phyloP scores from a whole-genome alignment of 177 flowering plant genomes.

The Vitis hybrid region DNA sequence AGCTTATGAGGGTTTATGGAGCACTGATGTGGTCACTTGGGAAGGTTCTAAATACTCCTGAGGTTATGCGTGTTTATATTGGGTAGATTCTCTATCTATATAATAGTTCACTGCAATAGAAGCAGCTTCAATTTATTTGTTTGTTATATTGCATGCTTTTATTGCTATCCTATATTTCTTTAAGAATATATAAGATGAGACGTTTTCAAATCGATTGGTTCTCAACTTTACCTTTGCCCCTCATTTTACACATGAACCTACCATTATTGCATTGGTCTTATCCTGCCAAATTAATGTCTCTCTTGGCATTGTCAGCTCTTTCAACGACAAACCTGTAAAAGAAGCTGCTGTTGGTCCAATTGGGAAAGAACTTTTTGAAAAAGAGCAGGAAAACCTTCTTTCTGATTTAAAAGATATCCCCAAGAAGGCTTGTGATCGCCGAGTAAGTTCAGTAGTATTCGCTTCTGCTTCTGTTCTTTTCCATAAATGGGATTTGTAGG shows the following conservation, averaged over 20 bases:
- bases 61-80: conserved; percentile 72
- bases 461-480: not conserved
- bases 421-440: conserved; percentile 95
- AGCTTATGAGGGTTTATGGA: conserved; percentile 97
- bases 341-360: conserved; percentile 73
- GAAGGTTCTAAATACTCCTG: conserved; percentile 75
- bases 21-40: conserved; percentile 86
- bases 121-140: too few species aligned
- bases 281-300: not conserved
- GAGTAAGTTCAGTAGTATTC: conserved; percentile 51
- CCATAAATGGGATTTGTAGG: not conserved
- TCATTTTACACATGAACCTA: not conserved
- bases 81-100: conserved; percentile 43
- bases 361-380: conserved; percentile 89
- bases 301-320: conserved; percentile 62
- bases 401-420: conserved; percentile 90
- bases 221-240: not conserved
- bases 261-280: not conserved
- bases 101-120: too few species aligned
- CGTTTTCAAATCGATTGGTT: too few species aligned
- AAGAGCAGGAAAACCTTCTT: conserved; percentile 94
- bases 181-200: too few species aligned
- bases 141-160: too few species aligned
- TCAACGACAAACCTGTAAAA: conserved; percentile 90
- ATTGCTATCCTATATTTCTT: too few species aligned